Evolutionary conservation across 2,329 filamentous ascomycete species (phyloP), one percentile per base, ranked within the genome.

Genomic region (Cordyceps tenuipes): DNA sequence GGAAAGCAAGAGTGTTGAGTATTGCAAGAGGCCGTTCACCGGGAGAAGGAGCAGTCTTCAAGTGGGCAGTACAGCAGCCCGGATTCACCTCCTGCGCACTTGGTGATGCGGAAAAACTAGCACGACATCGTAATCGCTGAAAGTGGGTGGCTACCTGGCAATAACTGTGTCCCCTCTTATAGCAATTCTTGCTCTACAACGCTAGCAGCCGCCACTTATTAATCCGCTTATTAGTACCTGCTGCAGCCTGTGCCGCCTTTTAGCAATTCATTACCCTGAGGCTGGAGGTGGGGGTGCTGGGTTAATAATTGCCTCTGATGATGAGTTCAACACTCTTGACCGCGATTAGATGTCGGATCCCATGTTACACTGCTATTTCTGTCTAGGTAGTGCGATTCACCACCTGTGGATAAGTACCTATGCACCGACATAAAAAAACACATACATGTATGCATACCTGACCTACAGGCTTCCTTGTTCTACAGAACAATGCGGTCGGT

Each of bases 71-170:
- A 8, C 17, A 17, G 7, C 17, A 29, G 47, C 15, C 10, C 49
- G 13, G 4, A 15, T 12, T 46, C 29, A n/a, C 7, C 8, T 36
- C 26, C 29, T 36, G 9, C 34, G 47, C 9, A 47, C 21, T 15
- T 57, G 21, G 19, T 10, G 47, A n/a, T 15, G 39, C 21, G 19
- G 46, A 15, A 44, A 49, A 26, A 23, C n/a, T 36, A 50, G 56
- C 34, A 9, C 13, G 47, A 39, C 23, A 15, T 41, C 17, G 34
- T 34, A 57, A 44, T 21, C 17, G 31, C 34, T 39, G 9, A 58
- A 58, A 58, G 36, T 44, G 47, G 47, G 44, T 58, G 56, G 56
- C 56, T 51, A 47, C n/a, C n/a, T n/a, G 47, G 29, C 19, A 57
- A 50, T 23, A 23, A 23, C 23, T 41, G 46, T 23, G 23, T 31